A percentile compares a stretch with the other conserved stretches of the same genome.
Evolutionary conservation across 371 early-diverging fungal genomes (phyloP).

Genomic region (Rhizopus stolonifer): DNA sequence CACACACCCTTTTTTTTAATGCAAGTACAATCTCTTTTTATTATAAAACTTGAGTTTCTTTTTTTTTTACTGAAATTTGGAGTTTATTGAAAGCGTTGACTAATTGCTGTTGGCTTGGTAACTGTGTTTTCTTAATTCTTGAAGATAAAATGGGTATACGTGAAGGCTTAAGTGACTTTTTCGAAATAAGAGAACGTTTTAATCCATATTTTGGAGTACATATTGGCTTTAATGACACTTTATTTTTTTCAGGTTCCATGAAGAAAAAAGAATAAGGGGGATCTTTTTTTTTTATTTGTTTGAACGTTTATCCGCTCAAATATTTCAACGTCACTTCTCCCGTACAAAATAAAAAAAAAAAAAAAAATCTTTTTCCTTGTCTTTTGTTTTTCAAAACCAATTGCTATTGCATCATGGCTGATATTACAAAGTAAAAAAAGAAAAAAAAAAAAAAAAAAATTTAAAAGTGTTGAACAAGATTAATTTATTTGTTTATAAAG

Average conservation of each 20-base stretch:
- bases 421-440: neutral
- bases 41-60: neutral
- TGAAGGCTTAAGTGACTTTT: neutral
- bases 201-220: no score
- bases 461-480: neutral
- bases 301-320: no score
- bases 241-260: neutral
- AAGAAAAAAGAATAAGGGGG: neutral
- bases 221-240: no score
- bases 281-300: no score
- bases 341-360: neutral
- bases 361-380: no score
- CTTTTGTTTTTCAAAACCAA: no score
- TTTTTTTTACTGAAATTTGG: neutral
- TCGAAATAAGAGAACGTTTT: neutral
- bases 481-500: conserved; percentile 17
- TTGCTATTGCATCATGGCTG: neutral
- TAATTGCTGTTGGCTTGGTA: neutral
- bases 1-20: no score
- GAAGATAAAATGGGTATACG: conserved; percentile 2
- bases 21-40: neutral
- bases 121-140: neutral
- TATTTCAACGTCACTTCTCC: no score
- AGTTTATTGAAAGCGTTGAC: neutral
- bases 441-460: neutral